phyloP scores from a whole-genome alignment of 2,329 filamentous ascomycete species.

The Aspergillus tubingensis region DNA sequence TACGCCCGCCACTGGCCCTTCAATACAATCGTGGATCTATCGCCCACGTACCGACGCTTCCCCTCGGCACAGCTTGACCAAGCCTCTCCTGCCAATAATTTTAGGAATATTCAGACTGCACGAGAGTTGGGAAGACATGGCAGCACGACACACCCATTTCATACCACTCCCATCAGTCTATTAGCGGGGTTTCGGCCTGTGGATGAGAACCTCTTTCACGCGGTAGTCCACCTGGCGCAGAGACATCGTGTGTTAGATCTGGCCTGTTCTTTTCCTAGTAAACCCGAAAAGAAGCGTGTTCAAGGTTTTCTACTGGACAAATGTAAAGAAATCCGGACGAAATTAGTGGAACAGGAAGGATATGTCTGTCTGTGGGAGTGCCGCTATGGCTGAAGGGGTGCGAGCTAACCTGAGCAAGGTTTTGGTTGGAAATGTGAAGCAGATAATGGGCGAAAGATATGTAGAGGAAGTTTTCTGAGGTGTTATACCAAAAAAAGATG shows the following conservation, averaged over 20 bases:
- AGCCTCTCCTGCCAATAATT: too few species aligned
- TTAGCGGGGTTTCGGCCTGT: background rate
- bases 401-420: background rate
- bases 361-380: slow-evolving; percentile 3
- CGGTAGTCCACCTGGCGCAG: background rate
- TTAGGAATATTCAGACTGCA: background rate
- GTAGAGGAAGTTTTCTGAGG: slow-evolving; percentile 5
- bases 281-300: background rate
- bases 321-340: background rate
- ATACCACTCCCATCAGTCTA: background rate
- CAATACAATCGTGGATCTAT: too few species aligned
- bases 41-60: too few species aligned
- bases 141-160: background rate
- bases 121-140: background rate
- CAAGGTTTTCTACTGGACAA: background rate
- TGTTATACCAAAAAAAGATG: too few species aligned
- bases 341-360: background rate
- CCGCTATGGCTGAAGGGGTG: background rate
- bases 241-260: background rate
- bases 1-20: too few species aligned
- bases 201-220: background rate
- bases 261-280: background rate
- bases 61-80: too few species aligned
- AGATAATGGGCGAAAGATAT: background rate
- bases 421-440: background rate